Evolutionary conservation across 2,329 filamentous ascomycete species (phyloP).

Genomic region (Aureobasidium zeae): DNA sequence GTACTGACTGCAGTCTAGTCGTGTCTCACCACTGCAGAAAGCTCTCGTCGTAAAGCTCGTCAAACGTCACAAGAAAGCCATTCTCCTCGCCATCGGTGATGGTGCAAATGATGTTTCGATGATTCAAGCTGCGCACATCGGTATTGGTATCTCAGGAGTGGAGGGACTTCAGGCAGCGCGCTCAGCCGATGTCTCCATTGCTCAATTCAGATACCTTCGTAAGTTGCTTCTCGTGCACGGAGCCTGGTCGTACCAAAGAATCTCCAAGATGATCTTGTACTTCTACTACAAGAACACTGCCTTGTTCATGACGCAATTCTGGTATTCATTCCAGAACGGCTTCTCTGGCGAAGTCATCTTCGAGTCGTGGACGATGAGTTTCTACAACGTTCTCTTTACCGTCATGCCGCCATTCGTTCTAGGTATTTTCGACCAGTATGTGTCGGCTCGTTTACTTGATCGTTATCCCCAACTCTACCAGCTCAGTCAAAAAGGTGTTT

Average conservation of each 20-base stretch:
- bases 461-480: slow-evolving; percentile 93
- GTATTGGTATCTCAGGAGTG: slow-evolving; percentile 91
- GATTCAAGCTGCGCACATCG: slow-evolving; percentile 98
- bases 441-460: slow-evolving; percentile 85
- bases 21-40: slow-evolving; percentile 94
- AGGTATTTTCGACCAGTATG: slow-evolving; percentile 95
- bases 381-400: slow-evolving; percentile 98
- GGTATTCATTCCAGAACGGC: slow-evolving; percentile 97
- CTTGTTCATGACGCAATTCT: slow-evolving; percentile 98
- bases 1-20: slow-evolving; percentile 41
- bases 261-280: slow-evolving; percentile 94
- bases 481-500: slow-evolving; percentile 82
- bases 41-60: slow-evolving; percentile 96
- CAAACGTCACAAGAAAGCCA: slow-evolving; percentile 84
- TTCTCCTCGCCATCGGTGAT: slow-evolving; percentile 91
- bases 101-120: slow-evolving; percentile 99
- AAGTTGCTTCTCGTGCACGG: slow-evolving; percentile 93
- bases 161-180: slow-evolving; percentile 95
- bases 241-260: slow-evolving; percentile 93
- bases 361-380: slow-evolving; percentile 98
- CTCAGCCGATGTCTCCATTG: slow-evolving; percentile 91
- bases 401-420: slow-evolving; percentile 86
- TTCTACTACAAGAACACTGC: slow-evolving; percentile 99
- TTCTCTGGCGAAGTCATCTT: slow-evolving; percentile 98
- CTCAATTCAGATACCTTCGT: slow-evolving; percentile 86